These are phyloP conservation scores for Saccharum hybrid DNA, from an alignment of 202 grass and related monocot species.

Conservation along the genomic window DNA sequence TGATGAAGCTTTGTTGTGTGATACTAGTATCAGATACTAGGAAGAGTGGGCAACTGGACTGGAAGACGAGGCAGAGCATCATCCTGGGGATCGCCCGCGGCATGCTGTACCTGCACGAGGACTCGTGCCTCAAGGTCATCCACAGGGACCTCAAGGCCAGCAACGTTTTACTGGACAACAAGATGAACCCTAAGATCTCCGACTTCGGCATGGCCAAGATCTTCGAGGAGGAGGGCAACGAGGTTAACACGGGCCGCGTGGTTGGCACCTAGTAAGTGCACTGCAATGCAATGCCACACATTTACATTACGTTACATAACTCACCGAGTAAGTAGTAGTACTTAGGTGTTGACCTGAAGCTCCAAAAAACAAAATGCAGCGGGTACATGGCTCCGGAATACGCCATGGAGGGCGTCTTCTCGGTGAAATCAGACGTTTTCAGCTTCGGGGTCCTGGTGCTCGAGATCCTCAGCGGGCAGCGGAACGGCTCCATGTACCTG, in stretches of 20 bases:
- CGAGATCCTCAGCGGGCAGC: slow-evolving; percentile 86
- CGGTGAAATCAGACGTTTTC: slow-evolving; percentile 91
- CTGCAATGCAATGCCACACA: not conserved
- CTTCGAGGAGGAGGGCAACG: slow-evolving; percentile 59
- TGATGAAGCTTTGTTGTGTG: not conserved
- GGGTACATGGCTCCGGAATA: slow-evolving; percentile 97
- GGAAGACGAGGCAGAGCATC: slow-evolving; percentile 72
- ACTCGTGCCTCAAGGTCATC: slow-evolving; percentile 77
- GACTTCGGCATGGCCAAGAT: slow-evolving; percentile 98
- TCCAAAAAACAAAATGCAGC: slow-evolving; percentile 36
- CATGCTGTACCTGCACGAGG: slow-evolving; percentile 96
- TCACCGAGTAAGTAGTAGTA: not conserved
- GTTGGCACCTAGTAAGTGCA: slow-evolving; percentile 84
- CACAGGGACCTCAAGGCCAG: slow-evolving; percentile 92
- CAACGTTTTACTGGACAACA: slow-evolving; percentile 90
- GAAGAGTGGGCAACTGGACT: slow-evolving; percentile 66
- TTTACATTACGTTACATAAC: not conserved
- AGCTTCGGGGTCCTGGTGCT: slow-evolving; percentile 92
- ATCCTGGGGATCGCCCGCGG: slow-evolving; percentile 82
- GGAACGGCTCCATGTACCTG: slow-evolving; percentile 70
- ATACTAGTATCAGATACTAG: slow-evolving; percentile 39
- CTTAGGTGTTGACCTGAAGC: not conserved
- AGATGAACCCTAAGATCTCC: slow-evolving; percentile 98
- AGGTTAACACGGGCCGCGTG: slow-evolving; percentile 71
- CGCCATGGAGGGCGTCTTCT: slow-evolving; percentile 79